phyloP scores from a whole-genome alignment of 2,329 filamentous ascomycete genomes.

The Talaromyces rugulosus region DNA sequence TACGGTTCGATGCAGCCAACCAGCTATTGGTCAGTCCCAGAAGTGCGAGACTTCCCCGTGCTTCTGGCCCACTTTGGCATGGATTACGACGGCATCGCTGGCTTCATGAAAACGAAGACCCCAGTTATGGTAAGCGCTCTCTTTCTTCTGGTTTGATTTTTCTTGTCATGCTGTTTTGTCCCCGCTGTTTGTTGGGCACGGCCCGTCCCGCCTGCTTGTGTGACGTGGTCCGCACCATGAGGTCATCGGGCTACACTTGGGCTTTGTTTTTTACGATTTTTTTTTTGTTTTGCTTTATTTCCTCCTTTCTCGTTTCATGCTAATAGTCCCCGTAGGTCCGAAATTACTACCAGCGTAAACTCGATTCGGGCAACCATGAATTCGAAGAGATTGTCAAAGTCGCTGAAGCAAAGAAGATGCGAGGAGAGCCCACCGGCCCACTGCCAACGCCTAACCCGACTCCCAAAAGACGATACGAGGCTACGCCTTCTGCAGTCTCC shows the following conservation, averaged over 20 bases:
- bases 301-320: not conserved
- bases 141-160: not conserved
- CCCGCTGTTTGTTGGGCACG: not conserved
- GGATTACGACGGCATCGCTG: slow-evolving; percentile 47
- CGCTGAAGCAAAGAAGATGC: slow-evolving; percentile 42
- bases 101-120: slow-evolving; percentile 50
- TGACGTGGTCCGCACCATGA: slow-evolving; percentile 12
- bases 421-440: slow-evolving; percentile 41
- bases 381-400: slow-evolving; percentile 40
- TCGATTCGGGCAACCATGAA: slow-evolving; percentile 41
- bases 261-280: not conserved
- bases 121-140: slow-evolving; percentile 44
- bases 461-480: slow-evolving; percentile 47
- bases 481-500: slow-evolving; percentile 37
- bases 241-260: slow-evolving; percentile 8
- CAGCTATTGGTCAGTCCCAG: slow-evolving; percentile 51
- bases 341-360: slow-evolving; percentile 45
- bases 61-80: slow-evolving; percentile 45
- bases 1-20: slow-evolving; percentile 42
- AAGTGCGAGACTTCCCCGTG: slow-evolving; percentile 44
- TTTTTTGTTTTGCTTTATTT: slow-evolving; percentile 1
- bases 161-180: not conserved
- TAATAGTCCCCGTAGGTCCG: slow-evolving; percentile 36
- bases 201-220: slow-evolving; percentile 8
- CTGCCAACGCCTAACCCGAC: slow-evolving; percentile 40